Percentiles rank a stretch among this genome's conserved stretches.
These are phyloP conservation scores for Fusarium keratoplasticum DNA, from an alignment of 2,329 filamentous ascomycete genomes.

Conservation along the genomic window DNA sequence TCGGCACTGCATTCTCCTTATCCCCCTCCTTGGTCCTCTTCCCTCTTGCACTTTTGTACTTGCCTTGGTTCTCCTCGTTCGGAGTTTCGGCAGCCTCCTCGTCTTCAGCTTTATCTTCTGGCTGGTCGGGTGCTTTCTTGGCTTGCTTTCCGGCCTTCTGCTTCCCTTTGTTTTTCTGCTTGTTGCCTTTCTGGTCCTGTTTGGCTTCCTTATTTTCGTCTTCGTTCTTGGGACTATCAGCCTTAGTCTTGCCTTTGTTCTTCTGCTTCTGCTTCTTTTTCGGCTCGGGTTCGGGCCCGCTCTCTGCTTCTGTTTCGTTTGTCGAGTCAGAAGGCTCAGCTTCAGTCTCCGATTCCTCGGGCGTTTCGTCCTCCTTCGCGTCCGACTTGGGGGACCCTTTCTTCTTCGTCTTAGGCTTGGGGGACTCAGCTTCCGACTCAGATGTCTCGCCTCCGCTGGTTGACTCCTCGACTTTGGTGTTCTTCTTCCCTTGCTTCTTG, in stretches of 20 bases:
- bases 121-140: conserved; percentile 8
- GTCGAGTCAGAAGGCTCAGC: conserved; percentile 29
- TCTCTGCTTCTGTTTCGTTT: conserved; percentile 25
- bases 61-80: conserved; percentile 34
- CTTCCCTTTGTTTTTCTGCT: conserved; percentile 21
- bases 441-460: conserved; percentile 21
- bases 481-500: conserved; percentile 31
- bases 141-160: conserved; percentile 3
- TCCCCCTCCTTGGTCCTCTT: neutral
- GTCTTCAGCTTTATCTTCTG: conserved; percentile 14
- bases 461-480: conserved; percentile 15
- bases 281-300: conserved; percentile 18
- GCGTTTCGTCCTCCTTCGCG: conserved; percentile 16
- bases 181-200: conserved; percentile 25
- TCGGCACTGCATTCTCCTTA: conserved; percentile 20
- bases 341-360: conserved; percentile 20
- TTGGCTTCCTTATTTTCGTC: conserved; percentile 22
- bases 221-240: neutral
- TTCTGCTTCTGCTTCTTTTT: conserved; percentile 16
- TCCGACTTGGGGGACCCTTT: conserved; percentile 9
- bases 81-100: conserved; percentile 13
- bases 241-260: conserved; percentile 12
- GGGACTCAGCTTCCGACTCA: conserved; percentile 29
- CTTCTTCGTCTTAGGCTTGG: conserved; percentile 29
- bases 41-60: conserved; percentile 17